phyloP scores from a whole-genome alignment of 2,329 filamentous ascomycete species.

The Colletotrichum destructivum region DNA sequence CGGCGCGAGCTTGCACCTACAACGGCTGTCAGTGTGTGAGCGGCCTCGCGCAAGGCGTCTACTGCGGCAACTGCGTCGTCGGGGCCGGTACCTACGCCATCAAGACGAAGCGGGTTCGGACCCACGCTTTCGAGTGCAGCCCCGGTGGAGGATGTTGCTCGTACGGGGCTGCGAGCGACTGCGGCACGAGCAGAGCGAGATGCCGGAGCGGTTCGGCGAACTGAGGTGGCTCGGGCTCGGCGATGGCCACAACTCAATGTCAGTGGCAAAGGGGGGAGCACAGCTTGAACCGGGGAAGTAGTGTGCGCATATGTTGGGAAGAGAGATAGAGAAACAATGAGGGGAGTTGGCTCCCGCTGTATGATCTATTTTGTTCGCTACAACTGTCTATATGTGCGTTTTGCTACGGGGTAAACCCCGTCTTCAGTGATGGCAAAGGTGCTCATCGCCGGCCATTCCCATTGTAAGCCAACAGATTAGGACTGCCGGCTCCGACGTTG shows the following conservation, averaged over 20 bases:
- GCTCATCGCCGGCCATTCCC: conserved; percentile 45
- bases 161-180: conserved; percentile 44
- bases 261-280: too few relatives aligned
- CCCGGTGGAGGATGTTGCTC: conserved; percentile 45
- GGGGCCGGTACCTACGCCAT: conserved; percentile 45
- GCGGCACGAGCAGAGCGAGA: conserved; percentile 35
- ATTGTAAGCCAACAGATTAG: conserved; percentile 65
- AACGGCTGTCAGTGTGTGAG: conserved; percentile 45
- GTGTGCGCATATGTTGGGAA: too few relatives aligned
- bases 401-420: too few relatives aligned
- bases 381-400: too few relatives aligned
- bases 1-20: conserved; percentile 40
- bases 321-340: too few relatives aligned
- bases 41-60: conserved; percentile 43
- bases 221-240: background rate
- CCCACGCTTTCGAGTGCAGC: conserved; percentile 46
- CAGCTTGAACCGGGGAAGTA: too few relatives aligned
- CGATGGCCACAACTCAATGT: too few relatives aligned
- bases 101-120: conserved; percentile 43
- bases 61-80: conserved; percentile 46
- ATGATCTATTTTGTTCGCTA: too few relatives aligned
- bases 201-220: conserved; percentile 27
- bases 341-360: too few relatives aligned
- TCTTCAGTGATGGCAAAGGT: too few relatives aligned
- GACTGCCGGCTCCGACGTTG: conserved; percentile 51